Base-by-base conservation (phyloP, 768 basidiomycete genomes). In the Lactarius sp. region DNA sequence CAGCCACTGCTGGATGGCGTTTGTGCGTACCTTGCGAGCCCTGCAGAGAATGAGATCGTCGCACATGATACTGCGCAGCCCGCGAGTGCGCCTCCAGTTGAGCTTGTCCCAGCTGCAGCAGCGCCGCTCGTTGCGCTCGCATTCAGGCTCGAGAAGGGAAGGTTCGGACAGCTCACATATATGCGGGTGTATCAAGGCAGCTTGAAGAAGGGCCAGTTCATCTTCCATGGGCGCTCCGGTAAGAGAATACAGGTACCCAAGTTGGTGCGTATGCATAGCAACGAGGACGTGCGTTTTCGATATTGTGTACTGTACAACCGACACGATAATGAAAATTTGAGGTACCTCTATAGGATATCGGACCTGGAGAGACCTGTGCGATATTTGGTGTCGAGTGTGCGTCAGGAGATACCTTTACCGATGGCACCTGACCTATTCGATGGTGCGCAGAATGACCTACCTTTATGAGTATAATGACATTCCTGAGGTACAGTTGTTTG, bases 291-390 rank as follows among this genome's bases (percentile, higher is more conserved):
- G 56, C 42, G 81, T 71, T 4, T 10, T 42, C 2, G 33, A 27
- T 34, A 8, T 22, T 49, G n/a, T n/a, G 37, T 22, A 22, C 22
- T 22, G 1, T 22, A 2, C 22, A 22, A 22, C 22, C 22, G 16
- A 4, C 31, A 5, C 61, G 57, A 8, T 66, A 22, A 22, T 22
- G 22, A 22, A 7, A n/a, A n/a, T 3, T 22, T 22, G 51, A 34
- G 1, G 16, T 34, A 31, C 41, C 16, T 56, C 7, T n/a, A 92
- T 91, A 96, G 98, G 69, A 88, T 99, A 90, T 99, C 69, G 94
- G 94, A 0, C 94, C 96, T 34, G 97, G 97, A 61, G 97, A 99
- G 80, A 99, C 98, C 67, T 98, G 97, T 72, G 97, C 97, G 55
- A 97, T 97, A 75, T 99, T 99, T 70, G 97, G 97, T 70, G 92